Conservation (phyloP, 2,329 filamentous ascomycete species). For the Pochonia chlamydosporia region DNA sequence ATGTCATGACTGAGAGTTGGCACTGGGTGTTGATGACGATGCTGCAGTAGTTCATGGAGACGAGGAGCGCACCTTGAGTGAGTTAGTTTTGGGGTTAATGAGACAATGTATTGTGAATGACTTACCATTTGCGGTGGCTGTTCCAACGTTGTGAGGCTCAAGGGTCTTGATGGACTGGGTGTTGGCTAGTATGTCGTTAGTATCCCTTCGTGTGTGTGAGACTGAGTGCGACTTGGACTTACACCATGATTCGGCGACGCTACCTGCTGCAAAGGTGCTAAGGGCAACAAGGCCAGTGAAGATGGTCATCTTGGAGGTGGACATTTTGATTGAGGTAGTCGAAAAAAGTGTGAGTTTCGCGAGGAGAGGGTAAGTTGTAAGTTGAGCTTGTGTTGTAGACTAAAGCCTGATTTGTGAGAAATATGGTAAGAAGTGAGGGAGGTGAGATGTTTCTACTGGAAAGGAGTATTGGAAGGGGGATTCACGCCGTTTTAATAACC, state of each 20-base stretch:
- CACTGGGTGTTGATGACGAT: constrained; percentile 29
- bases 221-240: constrained; percentile 5
- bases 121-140: constrained; percentile 26
- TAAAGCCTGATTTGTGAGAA: no score
- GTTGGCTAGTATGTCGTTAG: constrained; percentile 17
- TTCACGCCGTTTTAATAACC: background rate
- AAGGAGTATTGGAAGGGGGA: background rate
- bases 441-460: background rate
- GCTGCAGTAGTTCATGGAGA: constrained; percentile 31
- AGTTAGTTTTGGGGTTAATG: background rate
- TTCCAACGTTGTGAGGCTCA: constrained; percentile 25
- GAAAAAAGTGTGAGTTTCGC: no score
- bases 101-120: background rate
- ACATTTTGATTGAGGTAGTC: constrained; percentile 20
- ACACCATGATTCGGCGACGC: constrained; percentile 15
- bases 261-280: constrained; percentile 14
- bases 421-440: no score
- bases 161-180: constrained; percentile 20
- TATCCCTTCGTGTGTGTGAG: background rate
- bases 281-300: constrained; percentile 18
- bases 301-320: constrained; percentile 21
- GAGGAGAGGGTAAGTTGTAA: no score
- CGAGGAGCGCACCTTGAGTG: constrained; percentile 22
- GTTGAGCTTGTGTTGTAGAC: no score
- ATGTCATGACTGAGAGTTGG: constrained; percentile 22